Evolutionary conservation across 257 asterid genomes (phyloP).

Genomic region (Euphrasia confusa): DNA sequence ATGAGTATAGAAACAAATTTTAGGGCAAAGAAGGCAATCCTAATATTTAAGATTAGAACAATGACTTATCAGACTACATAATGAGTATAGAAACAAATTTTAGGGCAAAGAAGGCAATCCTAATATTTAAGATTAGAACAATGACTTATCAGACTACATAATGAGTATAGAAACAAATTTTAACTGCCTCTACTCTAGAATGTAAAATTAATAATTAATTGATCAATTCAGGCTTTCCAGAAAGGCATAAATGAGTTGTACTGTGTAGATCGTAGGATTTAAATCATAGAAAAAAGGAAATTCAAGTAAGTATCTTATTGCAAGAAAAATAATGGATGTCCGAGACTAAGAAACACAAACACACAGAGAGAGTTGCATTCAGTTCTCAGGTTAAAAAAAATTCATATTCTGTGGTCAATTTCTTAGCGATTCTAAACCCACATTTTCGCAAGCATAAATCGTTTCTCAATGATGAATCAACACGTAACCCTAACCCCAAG

Average conservation of each 20-base stretch:
- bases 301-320: not conserved
- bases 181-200: conserved; percentile 7
- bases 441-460: too few species aligned
- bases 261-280: conserved; percentile 8
- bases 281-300: conserved; percentile 3
- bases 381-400: too few species aligned
- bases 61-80: conserved; percentile 30
- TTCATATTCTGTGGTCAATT: too few species aligned
- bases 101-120: conserved; percentile 99
- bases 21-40: conserved; percentile 99
- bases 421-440: too few species aligned
- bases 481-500: too few species aligned
- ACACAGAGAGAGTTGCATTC: too few species aligned
- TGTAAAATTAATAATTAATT: not conserved
- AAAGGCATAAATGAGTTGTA: not conserved
- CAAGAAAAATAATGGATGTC: not conserved
- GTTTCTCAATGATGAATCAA: too few species aligned
- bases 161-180: not conserved
- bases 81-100: not conserved
- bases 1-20: not conserved
- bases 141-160: conserved; percentile 30
- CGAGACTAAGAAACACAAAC: too few species aligned
- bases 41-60: conserved; percentile 55
- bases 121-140: conserved; percentile 55
- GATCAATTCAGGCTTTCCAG: conserved; percentile 13